Evolutionary conservation across 139 green algal species (phyloP), one percentile per base, ranked within the genome.

Genomic region (Chlamydomonas sp.): DNA sequence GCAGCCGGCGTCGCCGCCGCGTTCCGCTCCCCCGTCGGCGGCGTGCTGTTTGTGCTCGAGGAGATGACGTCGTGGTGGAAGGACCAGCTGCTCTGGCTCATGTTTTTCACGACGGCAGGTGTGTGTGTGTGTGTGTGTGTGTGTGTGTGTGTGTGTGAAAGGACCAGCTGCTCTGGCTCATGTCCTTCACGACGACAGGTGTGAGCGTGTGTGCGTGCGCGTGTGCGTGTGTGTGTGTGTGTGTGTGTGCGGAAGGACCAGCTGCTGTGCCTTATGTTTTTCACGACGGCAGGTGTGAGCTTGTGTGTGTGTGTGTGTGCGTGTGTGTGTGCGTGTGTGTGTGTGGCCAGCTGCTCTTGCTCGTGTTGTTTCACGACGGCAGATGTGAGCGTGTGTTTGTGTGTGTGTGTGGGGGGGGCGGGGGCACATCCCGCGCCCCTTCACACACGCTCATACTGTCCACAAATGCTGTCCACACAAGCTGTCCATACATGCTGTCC

Each of bases 31-130:
- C 89, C 89, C 4, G 82, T 96, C 35, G 90, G 90, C 31, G 90
- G 90, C 16, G 87, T 95, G 54, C 77, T 96, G 49, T 96, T 96
- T 81, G 89, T 88, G 6, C 77, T 96, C 35, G 90, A 96, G 72
- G 89, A 95, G 78, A 82, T 85, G 68, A 87, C 85, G 2, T 86
- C 72, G 30, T 85, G 76, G 73, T 91, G 84, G 80, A 74, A 82
- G n/a, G 81, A 89, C 62, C 60, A 81, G 67, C 75, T 93, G 54
- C 77, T 90, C 48, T 94, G 88, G 89, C 71, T 84, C 20, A 77
- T 79, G 0, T 95, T 96, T 73, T 94, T 94, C 83, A 90, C 87
- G 5, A 92, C 84, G 29, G 89, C 81, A 74, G 77, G 81, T 87
- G 33, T 1, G 74, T n/a, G 35, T 29, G 1, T 31, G 10, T 10